phyloP scores from a whole-genome alignment of 2,329 filamentous ascomycete species.

The Verticillium dahliae region DNA sequence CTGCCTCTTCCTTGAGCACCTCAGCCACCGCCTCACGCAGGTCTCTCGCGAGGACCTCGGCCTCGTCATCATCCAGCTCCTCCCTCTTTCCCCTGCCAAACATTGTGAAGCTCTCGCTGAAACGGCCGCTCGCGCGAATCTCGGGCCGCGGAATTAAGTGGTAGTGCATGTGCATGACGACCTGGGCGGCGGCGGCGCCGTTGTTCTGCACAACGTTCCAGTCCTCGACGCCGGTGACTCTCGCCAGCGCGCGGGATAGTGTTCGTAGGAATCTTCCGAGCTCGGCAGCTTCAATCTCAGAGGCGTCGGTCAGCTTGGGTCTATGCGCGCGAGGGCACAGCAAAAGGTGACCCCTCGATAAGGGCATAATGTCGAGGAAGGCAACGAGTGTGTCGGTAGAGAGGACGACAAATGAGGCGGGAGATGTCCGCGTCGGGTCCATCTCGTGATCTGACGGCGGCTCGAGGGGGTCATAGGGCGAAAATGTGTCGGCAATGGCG shows the following conservation, averaged over 20 bases:
- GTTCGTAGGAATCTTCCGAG: constrained; percentile 64
- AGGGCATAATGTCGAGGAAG: constrained; percentile 89
- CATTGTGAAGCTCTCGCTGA: constrained; percentile 69
- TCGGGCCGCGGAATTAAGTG: constrained; percentile 85
- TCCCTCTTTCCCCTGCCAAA: constrained; percentile 68
- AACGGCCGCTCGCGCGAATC: constrained; percentile 44
- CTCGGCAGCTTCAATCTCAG: constrained; percentile 54
- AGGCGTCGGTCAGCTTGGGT: constrained; percentile 69
- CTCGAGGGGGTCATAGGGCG: constrained; percentile 34
- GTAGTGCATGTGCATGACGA: constrained; percentile 90
- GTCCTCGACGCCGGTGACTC: constrained; percentile 65
- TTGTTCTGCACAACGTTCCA: constrained; percentile 99
- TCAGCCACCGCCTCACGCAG: constrained; percentile 43
- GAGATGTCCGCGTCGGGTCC: constrained; percentile 25
- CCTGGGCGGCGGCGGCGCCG: constrained; percentile 80
- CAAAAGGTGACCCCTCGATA: constrained; percentile 76
- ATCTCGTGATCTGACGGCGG: constrained; percentile 31
- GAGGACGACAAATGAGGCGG: constrained; percentile 60
- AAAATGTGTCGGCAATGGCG: constrained; percentile 44
- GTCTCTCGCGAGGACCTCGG: constrained; percentile 47
- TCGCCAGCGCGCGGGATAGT: constrained; percentile 63
- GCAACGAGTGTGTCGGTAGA: constrained; percentile 73
- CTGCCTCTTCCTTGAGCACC: constrained; percentile 36
- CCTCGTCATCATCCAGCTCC: constrained; percentile 74
- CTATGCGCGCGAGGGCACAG: constrained; percentile 73